Percentiles rank a stretch among this genome's conserved stretches.
Evolutionary conservation across 352 stramenopile species (phyloP).

Genomic region (Globisporangium uncinulatum): DNA sequence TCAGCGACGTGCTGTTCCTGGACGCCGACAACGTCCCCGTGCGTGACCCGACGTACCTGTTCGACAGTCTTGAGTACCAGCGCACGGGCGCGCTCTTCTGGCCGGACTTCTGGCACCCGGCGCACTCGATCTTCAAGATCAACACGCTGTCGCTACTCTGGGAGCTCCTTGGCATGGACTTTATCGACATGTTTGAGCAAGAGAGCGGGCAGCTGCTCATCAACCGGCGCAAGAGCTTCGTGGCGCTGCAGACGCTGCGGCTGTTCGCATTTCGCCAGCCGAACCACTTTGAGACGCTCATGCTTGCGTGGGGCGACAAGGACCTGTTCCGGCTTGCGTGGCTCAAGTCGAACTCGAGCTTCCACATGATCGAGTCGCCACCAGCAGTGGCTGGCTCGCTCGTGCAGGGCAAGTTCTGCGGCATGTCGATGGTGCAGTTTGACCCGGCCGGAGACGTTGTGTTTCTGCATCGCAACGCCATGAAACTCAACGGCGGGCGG

Average conservation of each 20-base stretch:
- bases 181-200: constrained; percentile 65
- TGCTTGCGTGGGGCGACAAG: constrained; percentile 46
- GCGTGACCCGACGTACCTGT: constrained; percentile 44
- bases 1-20: constrained; percentile 39
- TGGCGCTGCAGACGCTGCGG: constrained; percentile 24
- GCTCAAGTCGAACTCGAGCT: constrained; percentile 36
- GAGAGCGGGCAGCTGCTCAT: constrained; percentile 60
- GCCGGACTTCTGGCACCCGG: constrained; percentile 60
- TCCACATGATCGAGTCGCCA: constrained; percentile 45
- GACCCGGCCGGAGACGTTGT: constrained; percentile 23
- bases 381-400: constrained; percentile 30
- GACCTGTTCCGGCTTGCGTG: constrained; percentile 55
- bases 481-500: constrained; percentile 24
- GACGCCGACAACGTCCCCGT: constrained; percentile 52
- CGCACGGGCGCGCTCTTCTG: constrained; percentile 44
- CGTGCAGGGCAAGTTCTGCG: constrained; percentile 36
- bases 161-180: constrained; percentile 36
- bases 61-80: constrained; percentile 28
- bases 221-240: constrained; percentile 27
- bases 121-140: constrained; percentile 59
- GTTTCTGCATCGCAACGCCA: constrained; percentile 53
- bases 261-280: constrained; percentile 39
- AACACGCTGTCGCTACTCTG: constrained; percentile 40
- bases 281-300: constrained; percentile 26
- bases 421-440: constrained; percentile 45